phyloP scores from a whole-genome alignment of 257 asterid genomes.

The Rhazya stricta region DNA sequence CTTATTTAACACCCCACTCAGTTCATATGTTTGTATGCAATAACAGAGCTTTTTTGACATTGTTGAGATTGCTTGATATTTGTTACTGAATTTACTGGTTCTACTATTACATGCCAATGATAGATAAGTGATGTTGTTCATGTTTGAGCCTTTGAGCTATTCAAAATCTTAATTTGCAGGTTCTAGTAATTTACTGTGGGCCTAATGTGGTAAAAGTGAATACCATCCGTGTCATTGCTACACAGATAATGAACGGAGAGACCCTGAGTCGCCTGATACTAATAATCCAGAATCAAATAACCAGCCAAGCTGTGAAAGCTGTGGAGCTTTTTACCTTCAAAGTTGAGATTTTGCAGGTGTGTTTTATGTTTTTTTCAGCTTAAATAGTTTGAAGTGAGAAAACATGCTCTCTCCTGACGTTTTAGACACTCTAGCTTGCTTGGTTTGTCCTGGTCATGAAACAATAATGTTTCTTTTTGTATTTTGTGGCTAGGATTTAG shows the following conservation, averaged over 20 bases:
- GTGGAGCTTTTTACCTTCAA: conserved; percentile 52
- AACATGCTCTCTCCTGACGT: not conserved
- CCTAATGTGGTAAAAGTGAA: conserved; percentile 47
- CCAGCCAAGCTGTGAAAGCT: conserved; percentile 65
- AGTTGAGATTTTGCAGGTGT: conserved; percentile 79
- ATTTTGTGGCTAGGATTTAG: too few relatives aligned
- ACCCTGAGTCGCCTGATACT: conserved; percentile 51
- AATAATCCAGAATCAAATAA: conserved; percentile 53
- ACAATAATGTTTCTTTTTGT: too few relatives aligned
- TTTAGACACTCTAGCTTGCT: not conserved
- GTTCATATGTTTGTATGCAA: not conserved
- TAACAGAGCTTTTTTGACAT: not conserved
- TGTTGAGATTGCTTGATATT: not conserved
- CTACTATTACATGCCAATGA: not conserved
- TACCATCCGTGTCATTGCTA: conserved; percentile 43
- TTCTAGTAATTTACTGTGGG: conserved; percentile 54
- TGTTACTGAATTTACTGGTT: not conserved
- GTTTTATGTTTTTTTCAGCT: conserved; percentile 1
- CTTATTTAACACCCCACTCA: not conserved
- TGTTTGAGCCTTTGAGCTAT: conserved; percentile 19
- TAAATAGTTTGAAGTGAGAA: conserved; percentile 10
- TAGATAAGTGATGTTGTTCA: not conserved
- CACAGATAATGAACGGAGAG: conserved; percentile 40
- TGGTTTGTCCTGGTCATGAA: not conserved
- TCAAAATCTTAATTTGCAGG: conserved; percentile 37